phyloP scores from a whole-genome alignment of 2,329 filamentous ascomycete genomes.

The Hymenoscyphus occultus region DNA sequence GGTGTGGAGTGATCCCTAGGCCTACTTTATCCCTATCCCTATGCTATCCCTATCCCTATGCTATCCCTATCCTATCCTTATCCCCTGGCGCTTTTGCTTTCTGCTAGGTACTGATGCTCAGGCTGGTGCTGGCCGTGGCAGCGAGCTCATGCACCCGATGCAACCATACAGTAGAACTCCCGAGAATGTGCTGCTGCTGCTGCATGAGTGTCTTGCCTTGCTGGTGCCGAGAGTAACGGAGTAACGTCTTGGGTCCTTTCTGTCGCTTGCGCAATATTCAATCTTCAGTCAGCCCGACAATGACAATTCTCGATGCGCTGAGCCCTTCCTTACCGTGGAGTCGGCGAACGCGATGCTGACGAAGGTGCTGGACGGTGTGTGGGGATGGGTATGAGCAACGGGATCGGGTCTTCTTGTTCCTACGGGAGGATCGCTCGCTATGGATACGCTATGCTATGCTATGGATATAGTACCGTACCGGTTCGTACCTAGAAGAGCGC shows the following conservation, averaged over 20 bases:
- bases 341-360: not conserved
- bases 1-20: not conserved
- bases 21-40: too few species aligned
- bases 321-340: not conserved
- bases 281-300: too few species aligned
- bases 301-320: not conserved
- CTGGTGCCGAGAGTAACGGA: not conserved
- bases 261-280: too few species aligned
- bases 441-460: not conserved
- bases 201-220: constrained; percentile 1
- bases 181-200: not conserved
- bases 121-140: not conserved
- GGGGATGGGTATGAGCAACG: not conserved
- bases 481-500: not conserved
- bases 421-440: not conserved
- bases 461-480: too few species aligned
- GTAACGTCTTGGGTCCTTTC: too few species aligned
- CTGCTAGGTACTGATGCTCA: not conserved
- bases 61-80: not conserved
- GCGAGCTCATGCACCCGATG: constrained; percentile 3
- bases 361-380: not conserved
- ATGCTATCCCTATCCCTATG: too few species aligned
- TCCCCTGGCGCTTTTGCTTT: not conserved
- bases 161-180: not conserved
- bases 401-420: not conserved